Evolutionary conservation across 768 basidiomycete genomes (phyloP).

Genomic region (Hirschioporus abietinus): DNA sequence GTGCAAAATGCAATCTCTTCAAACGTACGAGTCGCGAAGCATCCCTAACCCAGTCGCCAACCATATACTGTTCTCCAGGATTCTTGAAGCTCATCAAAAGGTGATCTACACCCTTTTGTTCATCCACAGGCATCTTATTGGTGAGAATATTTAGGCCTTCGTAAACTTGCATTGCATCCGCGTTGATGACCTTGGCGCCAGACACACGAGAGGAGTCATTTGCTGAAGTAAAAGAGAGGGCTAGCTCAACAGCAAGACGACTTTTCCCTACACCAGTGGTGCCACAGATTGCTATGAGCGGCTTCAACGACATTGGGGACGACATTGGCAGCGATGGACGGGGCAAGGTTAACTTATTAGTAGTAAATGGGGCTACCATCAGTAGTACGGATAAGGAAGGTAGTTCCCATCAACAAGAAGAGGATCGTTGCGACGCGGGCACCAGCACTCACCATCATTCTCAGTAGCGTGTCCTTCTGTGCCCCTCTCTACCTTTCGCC

Average conservation of each 20-base stretch:
- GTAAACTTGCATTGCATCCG: constrained; percentile 98
- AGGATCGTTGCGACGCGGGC: neutral
- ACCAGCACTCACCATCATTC: neutral
- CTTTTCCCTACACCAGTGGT: constrained; percentile 98
- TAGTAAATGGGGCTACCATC: no score
- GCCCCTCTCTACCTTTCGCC: neutral
- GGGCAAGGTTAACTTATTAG: neutral
- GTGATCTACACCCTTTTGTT: constrained; percentile 81
- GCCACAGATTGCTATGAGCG: constrained; percentile 83
- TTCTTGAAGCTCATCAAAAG: constrained; percentile 83
- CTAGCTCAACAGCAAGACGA: constrained; percentile 84
- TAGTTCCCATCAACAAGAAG: neutral
- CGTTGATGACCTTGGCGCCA: constrained; percentile 81
- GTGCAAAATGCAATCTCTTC: neutral
- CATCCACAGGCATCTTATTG: constrained; percentile 79
- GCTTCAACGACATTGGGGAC: constrained; percentile 38
- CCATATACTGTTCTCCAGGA: constrained; percentile 82
- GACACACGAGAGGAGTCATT: neutral
- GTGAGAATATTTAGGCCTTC: constrained; percentile 88
- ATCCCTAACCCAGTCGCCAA: constrained; percentile 85
- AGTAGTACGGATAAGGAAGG: neutral
- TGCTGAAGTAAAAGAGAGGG: constrained; percentile 34
- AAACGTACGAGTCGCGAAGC: constrained; percentile 66
- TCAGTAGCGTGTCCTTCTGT: neutral
- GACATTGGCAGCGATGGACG: neutral